phyloP scores from a whole-genome alignment of 176 grass and related monocot genomes.

The Rhynchospora pubera region DNA sequence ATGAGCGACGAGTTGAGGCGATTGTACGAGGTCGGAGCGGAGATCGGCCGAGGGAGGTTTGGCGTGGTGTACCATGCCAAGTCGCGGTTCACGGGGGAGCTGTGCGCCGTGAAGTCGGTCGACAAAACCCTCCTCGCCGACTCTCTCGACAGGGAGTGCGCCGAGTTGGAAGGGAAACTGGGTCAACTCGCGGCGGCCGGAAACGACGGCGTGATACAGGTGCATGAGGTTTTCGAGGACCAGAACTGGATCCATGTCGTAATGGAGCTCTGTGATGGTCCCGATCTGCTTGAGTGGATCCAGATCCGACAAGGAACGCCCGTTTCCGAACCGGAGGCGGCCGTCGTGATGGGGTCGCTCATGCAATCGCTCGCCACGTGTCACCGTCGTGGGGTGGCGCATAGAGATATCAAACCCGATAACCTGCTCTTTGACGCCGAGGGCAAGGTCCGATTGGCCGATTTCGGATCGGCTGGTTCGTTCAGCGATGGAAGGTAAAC shows the following conservation, averaged over 20 bases:
- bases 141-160: constrained; percentile 60
- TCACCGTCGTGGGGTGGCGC: constrained; percentile 59
- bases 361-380: constrained; percentile 47
- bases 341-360: constrained; percentile 39
- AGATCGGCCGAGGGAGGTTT: constrained; percentile 76
- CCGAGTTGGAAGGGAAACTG: constrained; percentile 51
- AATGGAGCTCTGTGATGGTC: constrained; percentile 66
- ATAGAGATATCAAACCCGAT: constrained; percentile 78
- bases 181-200: constrained; percentile 46
- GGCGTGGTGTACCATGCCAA: constrained; percentile 62
- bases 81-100: constrained; percentile 58
- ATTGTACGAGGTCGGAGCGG: constrained; percentile 64
- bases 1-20: constrained; percentile 58
- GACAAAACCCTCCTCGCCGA: constrained; percentile 61
- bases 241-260: constrained; percentile 50
- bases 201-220: constrained; percentile 67
- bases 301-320: constrained; percentile 43
- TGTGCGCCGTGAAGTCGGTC: constrained; percentile 66
- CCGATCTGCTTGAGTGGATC: constrained; percentile 71
- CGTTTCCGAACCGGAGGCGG: constrained; percentile 45
- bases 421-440: constrained; percentile 55
- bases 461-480: constrained; percentile 77
- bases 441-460: constrained; percentile 30
- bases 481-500: constrained; percentile 26
- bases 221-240: constrained; percentile 70